Evolutionary conservation across 2,329 filamentous ascomycete genomes (phyloP).

Genomic region (Colletotrichum sp.): DNA sequence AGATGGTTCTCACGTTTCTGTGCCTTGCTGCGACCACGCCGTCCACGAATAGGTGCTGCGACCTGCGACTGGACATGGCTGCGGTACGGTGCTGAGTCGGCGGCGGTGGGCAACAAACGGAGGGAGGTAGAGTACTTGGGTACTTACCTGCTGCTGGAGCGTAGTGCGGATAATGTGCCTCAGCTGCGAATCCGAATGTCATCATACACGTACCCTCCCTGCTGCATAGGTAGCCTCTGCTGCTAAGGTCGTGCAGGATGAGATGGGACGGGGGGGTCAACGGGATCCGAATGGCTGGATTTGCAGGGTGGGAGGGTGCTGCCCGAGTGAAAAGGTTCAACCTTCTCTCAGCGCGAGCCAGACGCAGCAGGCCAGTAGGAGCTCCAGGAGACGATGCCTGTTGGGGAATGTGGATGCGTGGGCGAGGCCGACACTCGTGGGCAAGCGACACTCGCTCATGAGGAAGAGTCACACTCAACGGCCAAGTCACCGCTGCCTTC

Average conservation of each 20-base stretch:
- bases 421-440: not conserved
- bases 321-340: not conserved
- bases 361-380: not conserved
- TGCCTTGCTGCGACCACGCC: not conserved
- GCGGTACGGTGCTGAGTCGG: not conserved
- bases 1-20: not conserved
- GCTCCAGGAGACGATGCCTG: not conserved
- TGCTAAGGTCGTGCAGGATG: not conserved
- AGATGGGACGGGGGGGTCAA: not conserved
- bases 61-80: not conserved
- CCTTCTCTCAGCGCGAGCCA: not conserved
- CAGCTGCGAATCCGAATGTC: not conserved
- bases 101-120: not conserved
- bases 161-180: not conserved
- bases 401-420: constrained; percentile 21
- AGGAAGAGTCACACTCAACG: not conserved
- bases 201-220: not conserved
- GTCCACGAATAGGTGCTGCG: not conserved
- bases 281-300: constrained; percentile 1
- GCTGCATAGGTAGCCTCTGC: not conserved
- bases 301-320: not conserved
- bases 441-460: not conserved
- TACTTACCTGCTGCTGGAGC: not conserved
- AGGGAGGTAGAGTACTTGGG: not conserved
- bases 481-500: constrained; percentile 4